Evolutionary conservation across 495 filamentous ascomycete species (phyloP).

Genomic region (Tuber melanosporum): DNA sequence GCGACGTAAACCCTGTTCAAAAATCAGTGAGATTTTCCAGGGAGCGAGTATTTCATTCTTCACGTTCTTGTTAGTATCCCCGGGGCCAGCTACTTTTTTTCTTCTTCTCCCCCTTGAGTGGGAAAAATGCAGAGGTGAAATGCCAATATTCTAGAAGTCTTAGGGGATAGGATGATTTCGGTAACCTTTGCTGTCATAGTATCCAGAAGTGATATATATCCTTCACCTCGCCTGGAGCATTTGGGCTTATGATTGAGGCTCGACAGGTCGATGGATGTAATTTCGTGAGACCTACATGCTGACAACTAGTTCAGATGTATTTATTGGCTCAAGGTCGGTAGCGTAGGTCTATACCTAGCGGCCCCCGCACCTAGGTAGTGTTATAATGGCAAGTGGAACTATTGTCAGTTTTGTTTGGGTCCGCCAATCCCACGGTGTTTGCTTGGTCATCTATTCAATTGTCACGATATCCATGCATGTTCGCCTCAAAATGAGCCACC

Average conservation of each 20-base stretch:
- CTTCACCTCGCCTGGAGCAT: not conserved
- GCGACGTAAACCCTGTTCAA: too few species aligned
- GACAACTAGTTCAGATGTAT: not conserved
- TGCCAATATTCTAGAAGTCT: too few species aligned
- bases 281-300: not conserved
- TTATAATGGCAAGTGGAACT: too few species aligned
- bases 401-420: too few species aligned
- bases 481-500: not conserved
- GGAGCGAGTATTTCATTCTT: too few species aligned
- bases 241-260: not conserved
- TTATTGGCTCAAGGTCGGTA: not conserved
- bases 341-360: too few species aligned
- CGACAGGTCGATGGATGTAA: not conserved
- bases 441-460: not conserved
- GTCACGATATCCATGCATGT: not conserved
- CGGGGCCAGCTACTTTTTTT: too few species aligned
- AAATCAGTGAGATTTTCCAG: too few species aligned
- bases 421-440: not conserved
- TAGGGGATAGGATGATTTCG: not conserved
- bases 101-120: too few species aligned
- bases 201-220: not conserved
- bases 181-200: not conserved
- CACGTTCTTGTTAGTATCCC: too few species aligned
- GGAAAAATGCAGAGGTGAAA: too few species aligned
- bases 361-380: too few species aligned